Evolutionary conservation across 805 yeast genomes (phyloP).

Genomic region (Middelhovenomyces tepae): DNA sequence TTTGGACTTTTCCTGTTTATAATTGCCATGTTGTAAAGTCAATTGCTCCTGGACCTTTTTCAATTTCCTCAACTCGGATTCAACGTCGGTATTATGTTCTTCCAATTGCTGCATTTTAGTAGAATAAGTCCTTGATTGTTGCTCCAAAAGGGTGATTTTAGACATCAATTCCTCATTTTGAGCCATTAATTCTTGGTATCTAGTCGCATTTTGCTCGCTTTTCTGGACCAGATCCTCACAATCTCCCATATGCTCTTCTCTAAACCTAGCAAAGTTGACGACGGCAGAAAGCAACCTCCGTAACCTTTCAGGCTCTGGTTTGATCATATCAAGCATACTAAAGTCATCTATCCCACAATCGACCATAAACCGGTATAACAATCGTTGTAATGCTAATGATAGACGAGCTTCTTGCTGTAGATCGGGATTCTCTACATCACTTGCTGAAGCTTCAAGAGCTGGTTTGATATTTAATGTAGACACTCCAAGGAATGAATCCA

Average conservation of each 20-base stretch:
- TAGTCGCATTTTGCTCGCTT: conserved; percentile 20
- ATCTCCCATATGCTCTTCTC: conserved; percentile 67
- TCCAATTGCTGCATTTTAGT: conserved; percentile 31
- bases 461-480: conserved; percentile 27
- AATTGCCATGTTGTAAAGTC: conserved; percentile 51
- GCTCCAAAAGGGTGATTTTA: conserved; percentile 30
- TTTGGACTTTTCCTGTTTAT: conserved; percentile 53
- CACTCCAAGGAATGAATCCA: conserved; percentile 52
- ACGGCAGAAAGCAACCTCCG: conserved; percentile 69
- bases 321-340: conserved; percentile 59
- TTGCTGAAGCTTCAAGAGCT: conserved; percentile 25
- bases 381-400: conserved; percentile 49
- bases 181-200: conserved; percentile 36
- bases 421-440: conserved; percentile 29
- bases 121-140: conserved; percentile 21
- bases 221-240: conserved; percentile 53
- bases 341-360: conserved; percentile 76
- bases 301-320: conserved; percentile 65
- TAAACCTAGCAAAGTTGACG: conserved; percentile 74
- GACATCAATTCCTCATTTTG: conserved; percentile 32
- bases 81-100: conserved; percentile 47
- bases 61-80: conserved; percentile 50
- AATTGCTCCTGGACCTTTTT: conserved; percentile 55
- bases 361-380: conserved; percentile 51
- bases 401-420: conserved; percentile 34